phyloP scores from a whole-genome alignment of 2,329 filamentous ascomycete genomes.

The Aureobasidium melanogenum region DNA sequence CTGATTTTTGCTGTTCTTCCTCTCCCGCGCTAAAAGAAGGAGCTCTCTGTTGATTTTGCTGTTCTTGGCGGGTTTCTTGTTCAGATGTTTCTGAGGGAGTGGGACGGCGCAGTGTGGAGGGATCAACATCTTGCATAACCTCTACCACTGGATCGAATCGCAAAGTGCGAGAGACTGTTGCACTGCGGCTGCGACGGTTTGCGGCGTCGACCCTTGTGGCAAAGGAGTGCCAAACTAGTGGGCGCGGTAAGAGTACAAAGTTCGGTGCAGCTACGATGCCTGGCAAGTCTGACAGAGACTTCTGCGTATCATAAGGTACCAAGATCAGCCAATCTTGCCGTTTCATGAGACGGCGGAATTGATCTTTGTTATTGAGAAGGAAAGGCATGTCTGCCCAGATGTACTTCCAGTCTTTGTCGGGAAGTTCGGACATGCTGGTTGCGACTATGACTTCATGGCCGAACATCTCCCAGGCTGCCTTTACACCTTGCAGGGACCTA shows the following conservation, averaged over 20 bases:
- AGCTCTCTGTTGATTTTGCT: background rate
- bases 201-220: background rate
- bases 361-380: conserved; percentile 1
- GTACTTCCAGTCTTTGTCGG: background rate
- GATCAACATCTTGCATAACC: background rate
- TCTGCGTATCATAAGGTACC: conserved; percentile 9
- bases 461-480: conserved; percentile 2
- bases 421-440: background rate
- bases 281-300: conserved; percentile 2
- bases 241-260: conserved; percentile 1
- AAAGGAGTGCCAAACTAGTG: conserved; percentile 12
- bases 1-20: background rate
- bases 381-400: conserved; percentile 11
- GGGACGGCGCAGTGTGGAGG: background rate
- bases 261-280: background rate
- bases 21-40: background rate
- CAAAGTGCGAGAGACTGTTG: background rate
- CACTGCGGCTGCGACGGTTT: background rate
- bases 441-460: background rate
- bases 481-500: background rate
- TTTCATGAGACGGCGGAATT: conserved; percentile 4
- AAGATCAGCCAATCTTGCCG: background rate
- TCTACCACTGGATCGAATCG: conserved; percentile 10
- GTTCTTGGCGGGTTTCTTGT: background rate
- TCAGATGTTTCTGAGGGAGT: background rate